Evolutionary conservation across 176 grass and related monocot genomes (phyloP).

Genomic region (Musa schizocarpa): DNA sequence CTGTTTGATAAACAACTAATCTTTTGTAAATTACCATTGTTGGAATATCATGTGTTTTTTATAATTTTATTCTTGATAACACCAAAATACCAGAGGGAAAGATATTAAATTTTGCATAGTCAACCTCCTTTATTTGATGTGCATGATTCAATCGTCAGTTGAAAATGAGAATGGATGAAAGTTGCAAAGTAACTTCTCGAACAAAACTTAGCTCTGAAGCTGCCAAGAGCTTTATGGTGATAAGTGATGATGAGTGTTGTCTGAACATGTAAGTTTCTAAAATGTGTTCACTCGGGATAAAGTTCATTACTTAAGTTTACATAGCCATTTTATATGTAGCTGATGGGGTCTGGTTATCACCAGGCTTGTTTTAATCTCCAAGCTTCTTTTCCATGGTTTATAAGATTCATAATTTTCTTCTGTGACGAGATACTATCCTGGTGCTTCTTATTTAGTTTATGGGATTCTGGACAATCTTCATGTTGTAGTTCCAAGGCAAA

Average conservation of each 20-base stretch:
- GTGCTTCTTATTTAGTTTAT: not conserved
- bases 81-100: not conserved
- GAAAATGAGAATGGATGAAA: conserved; percentile 62
- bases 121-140: not conserved
- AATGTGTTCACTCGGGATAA: not conserved
- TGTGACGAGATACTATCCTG: not conserved
- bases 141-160: conserved; percentile 30
- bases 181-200: conserved; percentile 52
- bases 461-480: conserved; percentile 81
- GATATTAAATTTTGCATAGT: not conserved
- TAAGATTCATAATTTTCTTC: not conserved
- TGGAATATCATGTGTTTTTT: not conserved
- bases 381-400: not conserved
- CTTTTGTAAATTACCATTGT: not conserved
- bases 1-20: not conserved
- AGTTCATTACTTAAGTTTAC: not conserved
- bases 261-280: conserved; percentile 54
- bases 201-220: conserved; percentile 44
- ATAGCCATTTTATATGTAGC: not conserved
- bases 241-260: conserved; percentile 67
- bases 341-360: not conserved
- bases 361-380: not conserved
- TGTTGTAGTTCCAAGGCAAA: conserved; percentile 66
- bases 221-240: conserved; percentile 66
- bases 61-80: not conserved